Evolutionary conservation across 192 early-diverging fungal genomes (phyloP).

Genomic region (Coemansia guatemalensis): DNA sequence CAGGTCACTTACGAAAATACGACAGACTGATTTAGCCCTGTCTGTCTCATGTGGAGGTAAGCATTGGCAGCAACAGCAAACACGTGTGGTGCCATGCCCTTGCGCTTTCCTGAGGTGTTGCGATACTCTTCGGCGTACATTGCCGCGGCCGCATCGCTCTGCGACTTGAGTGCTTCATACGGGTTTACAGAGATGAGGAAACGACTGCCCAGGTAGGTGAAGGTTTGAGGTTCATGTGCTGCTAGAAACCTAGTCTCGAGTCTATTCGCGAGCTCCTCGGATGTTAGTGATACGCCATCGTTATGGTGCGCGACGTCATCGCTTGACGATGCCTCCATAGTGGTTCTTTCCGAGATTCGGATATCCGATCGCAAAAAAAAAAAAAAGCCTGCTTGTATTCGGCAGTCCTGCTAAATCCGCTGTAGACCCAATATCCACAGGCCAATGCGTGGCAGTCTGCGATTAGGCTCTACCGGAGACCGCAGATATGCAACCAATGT

Average conservation of each 20-base stretch:
- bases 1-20: constrained; percentile 71
- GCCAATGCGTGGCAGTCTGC: not conserved
- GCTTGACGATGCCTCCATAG: constrained; percentile 39
- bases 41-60: constrained; percentile 85
- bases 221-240: constrained; percentile 56
- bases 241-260: constrained; percentile 53
- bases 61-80: constrained; percentile 83
- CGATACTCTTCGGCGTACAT: constrained; percentile 75
- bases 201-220: constrained; percentile 68
- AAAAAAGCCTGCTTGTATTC: not conserved
- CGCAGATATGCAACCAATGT: not conserved
- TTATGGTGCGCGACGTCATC: constrained; percentile 52
- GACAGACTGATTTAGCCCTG: constrained; percentile 87
- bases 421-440: not conserved
- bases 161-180: constrained; percentile 57
- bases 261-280: constrained; percentile 47
- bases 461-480: not conserved
- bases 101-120: constrained; percentile 56
- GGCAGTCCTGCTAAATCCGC: not conserved
- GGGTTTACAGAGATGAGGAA: constrained; percentile 73
- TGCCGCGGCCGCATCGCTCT: constrained; percentile 63
- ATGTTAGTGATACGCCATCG: constrained; percentile 45
- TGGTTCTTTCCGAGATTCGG: not conserved
- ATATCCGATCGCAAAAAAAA: not conserved
- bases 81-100: constrained; percentile 68